A percentile compares a stretch with the other conserved stretches of the same genome.
Conservation (phyloP, 2,329 filamentous ascomycete genomes). For the Emergomyces pasteurianus region DNA sequence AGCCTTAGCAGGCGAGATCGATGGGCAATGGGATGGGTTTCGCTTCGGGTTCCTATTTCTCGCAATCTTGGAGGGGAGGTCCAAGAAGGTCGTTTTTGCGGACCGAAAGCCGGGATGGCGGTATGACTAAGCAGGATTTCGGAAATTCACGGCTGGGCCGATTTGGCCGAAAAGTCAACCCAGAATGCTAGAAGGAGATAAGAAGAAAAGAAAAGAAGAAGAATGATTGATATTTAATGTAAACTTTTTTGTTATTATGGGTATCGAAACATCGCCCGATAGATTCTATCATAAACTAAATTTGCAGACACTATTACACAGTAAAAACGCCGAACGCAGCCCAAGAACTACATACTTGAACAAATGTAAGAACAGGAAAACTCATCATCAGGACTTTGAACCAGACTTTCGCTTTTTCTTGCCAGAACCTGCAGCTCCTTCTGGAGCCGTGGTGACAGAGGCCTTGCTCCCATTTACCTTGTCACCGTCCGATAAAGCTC, state of each 20-base stretch:
- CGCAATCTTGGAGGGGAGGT: neutral
- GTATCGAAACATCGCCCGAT: slow-evolving; percentile 12
- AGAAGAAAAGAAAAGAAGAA: neutral
- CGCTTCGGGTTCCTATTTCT: neutral
- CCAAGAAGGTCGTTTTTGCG: neutral
- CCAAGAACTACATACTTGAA: slow-evolving; percentile 12
- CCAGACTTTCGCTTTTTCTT: slow-evolving; percentile 32
- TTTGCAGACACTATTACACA: neutral
- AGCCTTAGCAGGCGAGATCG: neutral
- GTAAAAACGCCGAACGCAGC: slow-evolving; percentile 6
- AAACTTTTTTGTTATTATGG: slow-evolving; percentile 15
- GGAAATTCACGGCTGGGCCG: slow-evolving; percentile 2
- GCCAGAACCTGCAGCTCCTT: slow-evolving; percentile 8
- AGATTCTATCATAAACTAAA: neutral
- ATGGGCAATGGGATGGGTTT: neutral
- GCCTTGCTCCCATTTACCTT: slow-evolving; percentile 21
- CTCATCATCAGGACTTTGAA: slow-evolving; percentile 19
- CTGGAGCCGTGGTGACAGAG: slow-evolving; percentile 6
- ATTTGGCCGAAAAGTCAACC: neutral
- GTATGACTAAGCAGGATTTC: slow-evolving; percentile 1
- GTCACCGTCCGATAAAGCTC: slow-evolving; percentile 15
- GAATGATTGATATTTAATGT: neutral
- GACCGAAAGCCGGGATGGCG: neutral
- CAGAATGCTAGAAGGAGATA: no score
- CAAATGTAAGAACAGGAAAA: slow-evolving; percentile 17